Base-by-base conservation (phyloP, 225 moss, liverwort and hornwort species). In the Ulota crispa region DNA sequence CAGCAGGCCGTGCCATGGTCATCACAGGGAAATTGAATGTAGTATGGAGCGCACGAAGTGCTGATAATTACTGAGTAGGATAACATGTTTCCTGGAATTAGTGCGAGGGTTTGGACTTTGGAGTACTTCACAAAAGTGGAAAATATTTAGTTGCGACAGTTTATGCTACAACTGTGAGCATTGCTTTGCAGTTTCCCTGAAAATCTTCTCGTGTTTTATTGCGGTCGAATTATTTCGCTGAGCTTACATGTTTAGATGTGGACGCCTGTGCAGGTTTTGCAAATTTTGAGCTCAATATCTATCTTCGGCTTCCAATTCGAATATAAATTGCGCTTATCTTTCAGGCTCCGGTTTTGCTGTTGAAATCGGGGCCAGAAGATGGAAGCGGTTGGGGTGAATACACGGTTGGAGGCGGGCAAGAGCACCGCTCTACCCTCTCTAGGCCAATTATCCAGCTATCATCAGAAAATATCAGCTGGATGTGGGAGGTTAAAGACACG, bases 381-480 rank as follows among this genome's bases (percentile, higher is more conserved):
- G 88, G 86, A 88, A 68, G 76, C 83, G 19, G 67, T 84, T 43
- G 78, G 85, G 80, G 7, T 89, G 85, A 85, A 70, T 31, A 42
- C 82, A 32, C 69, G 79, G 84, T 59, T 83, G n/a, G 81, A 87
- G 11, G 72, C 75, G 53, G 69, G 76, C 37, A 80, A 64, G 19
- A 76, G 85, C 24, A 26, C 57, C 9, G 82, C 66, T 63, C 64
- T 63, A 68, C 27, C 72, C 30, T 42, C 76, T 80, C 28, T 47
- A 32, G 68, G 89, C 21, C 86, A 86, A 73, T 62, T 82, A 36
- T 83, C 69, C 37, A 79, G 83, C 39, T 78, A 68, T 75, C 71
- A 75, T 32, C 61, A 68, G 60, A 83, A 71, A 54, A 64, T 52
- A 55, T 67, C 72, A 59, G n/a, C 81, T 87, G 74, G 85, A 75